These are phyloP conservation scores for Claviceps pazoutovae DNA, from an alignment of 2,329 filamentous ascomycete genomes.

Conservation along the genomic window DNA sequence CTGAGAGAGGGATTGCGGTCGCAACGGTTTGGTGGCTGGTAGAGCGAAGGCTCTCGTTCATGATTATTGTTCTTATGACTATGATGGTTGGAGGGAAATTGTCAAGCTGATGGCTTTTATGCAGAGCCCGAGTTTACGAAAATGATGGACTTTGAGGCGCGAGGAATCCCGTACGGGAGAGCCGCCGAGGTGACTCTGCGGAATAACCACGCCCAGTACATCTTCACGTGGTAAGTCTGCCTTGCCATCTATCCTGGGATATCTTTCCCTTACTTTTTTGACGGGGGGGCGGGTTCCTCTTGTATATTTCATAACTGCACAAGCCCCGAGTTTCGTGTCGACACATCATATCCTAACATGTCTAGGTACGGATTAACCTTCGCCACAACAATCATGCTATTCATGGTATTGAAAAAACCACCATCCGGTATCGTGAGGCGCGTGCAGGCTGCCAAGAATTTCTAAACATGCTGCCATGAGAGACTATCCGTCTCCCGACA, in stretches of 20 bases:
- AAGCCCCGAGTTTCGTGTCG: background rate
- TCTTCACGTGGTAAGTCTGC: constrained; percentile 78
- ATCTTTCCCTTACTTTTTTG: background rate
- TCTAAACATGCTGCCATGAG: constrained; percentile 32
- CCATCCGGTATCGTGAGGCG: constrained; percentile 57
- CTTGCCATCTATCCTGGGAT: too few relatives aligned
- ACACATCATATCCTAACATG: background rate
- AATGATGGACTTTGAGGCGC: constrained; percentile 59
- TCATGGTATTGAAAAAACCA: constrained; percentile 85
- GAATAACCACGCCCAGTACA: constrained; percentile 97
- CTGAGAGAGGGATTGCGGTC: too few relatives aligned
- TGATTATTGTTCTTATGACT: background rate
- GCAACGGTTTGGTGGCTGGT: too few relatives aligned
- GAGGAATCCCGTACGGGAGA: constrained; percentile 80
- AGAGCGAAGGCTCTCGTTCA: background rate
- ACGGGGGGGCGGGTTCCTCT: background rate
- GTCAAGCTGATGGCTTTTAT: background rate
- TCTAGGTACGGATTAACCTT: constrained; percentile 70
- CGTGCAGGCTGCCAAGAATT: constrained; percentile 62
- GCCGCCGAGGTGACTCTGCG: constrained; percentile 80
- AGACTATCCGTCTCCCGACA: background rate
- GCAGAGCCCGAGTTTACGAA: constrained; percentile 66
- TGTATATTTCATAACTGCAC: background rate
- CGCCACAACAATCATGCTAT: constrained; percentile 89
- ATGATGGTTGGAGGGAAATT: background rate